These are phyloP conservation scores for Aspergillus pseudoterreus DNA, from an alignment of 2,329 filamentous ascomycete species.

Conservation along the genomic window DNA sequence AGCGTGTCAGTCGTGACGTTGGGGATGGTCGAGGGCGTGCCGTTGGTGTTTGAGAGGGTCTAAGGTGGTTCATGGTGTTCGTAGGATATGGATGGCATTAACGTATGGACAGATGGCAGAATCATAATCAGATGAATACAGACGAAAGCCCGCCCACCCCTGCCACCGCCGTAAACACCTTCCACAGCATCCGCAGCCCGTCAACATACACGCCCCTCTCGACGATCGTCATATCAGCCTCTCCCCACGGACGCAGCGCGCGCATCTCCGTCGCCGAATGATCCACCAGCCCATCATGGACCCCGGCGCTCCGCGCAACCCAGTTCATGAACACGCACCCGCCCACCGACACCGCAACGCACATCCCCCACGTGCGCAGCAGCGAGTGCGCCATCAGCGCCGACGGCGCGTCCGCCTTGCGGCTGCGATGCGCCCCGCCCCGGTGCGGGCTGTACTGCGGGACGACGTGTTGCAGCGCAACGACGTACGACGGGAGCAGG, in stretches of 20 bases:
- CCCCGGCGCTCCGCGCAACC: constrained; percentile 23
- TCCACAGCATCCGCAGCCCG: constrained; percentile 25
- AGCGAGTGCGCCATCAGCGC: constrained; percentile 38
- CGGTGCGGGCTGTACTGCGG: neutral
- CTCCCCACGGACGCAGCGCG: constrained; percentile 2
- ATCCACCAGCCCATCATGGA: constrained; percentile 1
- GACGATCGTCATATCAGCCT: neutral
- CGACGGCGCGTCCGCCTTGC: neutral
- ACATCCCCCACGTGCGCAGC: constrained; percentile 43
- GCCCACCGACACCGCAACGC: constrained; percentile 40
- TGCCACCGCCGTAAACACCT: constrained; percentile 22
- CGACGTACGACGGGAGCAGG: constrained; percentile 38
- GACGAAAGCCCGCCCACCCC: constrained; percentile 20
- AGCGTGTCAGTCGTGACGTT: constrained; percentile 14
- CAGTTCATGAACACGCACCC: constrained; percentile 41
- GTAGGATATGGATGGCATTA: neutral
- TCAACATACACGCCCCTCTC: constrained; percentile 15
- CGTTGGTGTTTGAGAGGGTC: constrained; percentile 11
- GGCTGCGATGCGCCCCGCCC: neutral
- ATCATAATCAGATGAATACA: neutral
- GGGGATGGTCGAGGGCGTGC: constrained; percentile 15
- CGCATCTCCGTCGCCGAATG: neutral
- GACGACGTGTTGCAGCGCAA: constrained; percentile 29
- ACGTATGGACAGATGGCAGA: neutral
- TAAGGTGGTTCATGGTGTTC: neutral